Base-by-base conservation (phyloP, 495 filamentous ascomycete genomes). In the Parathielavia appendiculata region DNA sequence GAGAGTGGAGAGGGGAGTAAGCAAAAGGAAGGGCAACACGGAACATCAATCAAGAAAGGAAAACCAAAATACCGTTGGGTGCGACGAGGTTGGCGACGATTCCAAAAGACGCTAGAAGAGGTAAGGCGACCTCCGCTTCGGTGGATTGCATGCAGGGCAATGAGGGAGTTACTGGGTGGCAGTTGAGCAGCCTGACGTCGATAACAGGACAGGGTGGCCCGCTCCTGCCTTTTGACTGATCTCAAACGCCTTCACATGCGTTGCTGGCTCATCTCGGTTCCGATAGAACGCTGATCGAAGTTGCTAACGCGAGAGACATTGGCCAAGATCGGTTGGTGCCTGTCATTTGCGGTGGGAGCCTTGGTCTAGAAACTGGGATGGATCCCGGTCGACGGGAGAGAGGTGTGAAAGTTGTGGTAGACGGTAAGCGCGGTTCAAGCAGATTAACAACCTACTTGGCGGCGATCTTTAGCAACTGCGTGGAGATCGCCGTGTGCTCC, bases 41-140 rank as follows among this genome's bases (percentile, higher is more conserved):
- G 35, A 22, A 52, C 12, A 19, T 13, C 22, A 46, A 50, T 16
- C 49, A 44, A 51, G 32, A 32, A 53, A 44, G 56, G 47, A 43
- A 58, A 52, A 46, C 56, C 56, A 51, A 58, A 47, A 58, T 45
- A 17, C 46, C 36, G 36, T 14, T 45, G 0, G n/a, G 20, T 5
- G 17, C 44, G n/a, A 35, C 19, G 13, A 11, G 35, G 54, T 45
- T 7, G 53, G 51, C 39, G 19, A 54, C 26, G 53, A 47, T 23
- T 55, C 6, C 14, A 17, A 22, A 36, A 4, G 35, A 38, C 45
- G 44, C 34, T 19, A 30, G 44, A 19, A 11, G 19, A 38, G 19
- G 32, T 26, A 32, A 17, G 49, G 17, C 49, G 34, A 39, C 54
- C 54, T 57, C 54, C 45, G 34, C 45, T 12, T 19, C 20, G 34